Evolutionary conservation across 345 rosid species (phyloP), one percentile per base, ranked within the genome.

Genomic region (Fremontodendron californicum): DNA sequence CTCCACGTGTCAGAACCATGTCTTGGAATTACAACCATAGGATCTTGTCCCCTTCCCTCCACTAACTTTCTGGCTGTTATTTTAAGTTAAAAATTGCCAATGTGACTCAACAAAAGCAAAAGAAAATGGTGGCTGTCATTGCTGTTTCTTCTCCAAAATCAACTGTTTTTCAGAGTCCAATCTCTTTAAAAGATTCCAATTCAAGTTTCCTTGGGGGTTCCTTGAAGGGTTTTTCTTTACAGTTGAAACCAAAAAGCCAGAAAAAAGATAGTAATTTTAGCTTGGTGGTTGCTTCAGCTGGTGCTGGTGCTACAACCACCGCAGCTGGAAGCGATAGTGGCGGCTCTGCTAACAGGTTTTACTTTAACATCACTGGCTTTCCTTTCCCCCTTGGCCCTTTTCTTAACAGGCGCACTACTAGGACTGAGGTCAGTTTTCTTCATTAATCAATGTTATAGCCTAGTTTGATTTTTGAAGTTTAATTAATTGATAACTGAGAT

Each of bases 361-460:
- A 96, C 78, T 58, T 92, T 15, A 96, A 96, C 82, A 79, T 93
- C 82, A 96, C 97, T 19, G 99, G 98, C 3, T 96, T 96, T 57
- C 98, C 98, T 75, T 96, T 96, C 71, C 99, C 99, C 67, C 98
- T 96, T 31, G 97, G 99, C 21, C 99, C 99, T 89, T 93, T 93
- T 79, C 93, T 96, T 82, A 90, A 90, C 73, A 87, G 99, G 58
- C 88, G 93, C 71, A 96, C 99, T 48, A 90, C 82, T 63, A 87
- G 94, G 79, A 93, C 97, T 70, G 99, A 89, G 93, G 98, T 91
- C 62, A 45, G 88, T 64, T 80, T 78, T 60, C 66, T 61, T 68
- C 31, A 27, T 49, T 49, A 9, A 49, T 12, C 21, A 35, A 71
- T 31, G 57, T 51, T n/a, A 31, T 27, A 40, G 13, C 73, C 33